Base-by-base conservation (phyloP, 2,329 filamentous ascomycete species). In the Cercospora citrullina region DNA sequence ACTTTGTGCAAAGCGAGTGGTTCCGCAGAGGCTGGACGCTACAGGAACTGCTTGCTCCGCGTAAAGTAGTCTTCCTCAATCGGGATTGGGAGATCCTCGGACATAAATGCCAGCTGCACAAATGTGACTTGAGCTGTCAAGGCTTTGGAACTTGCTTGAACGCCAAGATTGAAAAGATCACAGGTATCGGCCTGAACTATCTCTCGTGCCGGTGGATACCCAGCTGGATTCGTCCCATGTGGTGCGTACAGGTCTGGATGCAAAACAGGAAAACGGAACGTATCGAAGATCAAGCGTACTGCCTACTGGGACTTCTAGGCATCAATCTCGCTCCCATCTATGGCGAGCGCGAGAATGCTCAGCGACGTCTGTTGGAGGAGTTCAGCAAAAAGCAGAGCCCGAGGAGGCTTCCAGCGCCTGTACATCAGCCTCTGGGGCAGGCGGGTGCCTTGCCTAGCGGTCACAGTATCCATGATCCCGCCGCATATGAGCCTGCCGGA, bases 271-370 rank as follows among this genome's bases (percentile, higher is more conserved):
- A 9, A 51, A 64, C 33, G 51, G 72, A 55, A 14, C 55, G 30
- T 70, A 69, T 9, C 42, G 64, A 73, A 60, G 72, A 72, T 63
- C 66, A 65, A 36, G 60, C 60, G n/a, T 72, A 72, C 48, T 58
- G 60, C 36, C 63, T 72, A 16, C 62, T 68, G 18, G 69, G 72
- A 31, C 66, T 73, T 14, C 60, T 72, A 23, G 66, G 51, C 12
- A 65, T 72, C 3, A 51, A 53, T 3, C 45, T 64, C 14, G 60
- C 33, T n/a, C 60, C 67, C 5, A 42, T 64, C 16, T 73, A 72
- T 26, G 70, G 71, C 5, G 70, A 73, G 30, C 33, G 30, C 2
- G 30, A 60, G 58, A 60, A 36, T 12, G 30, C 58, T 8, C 23
- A 28, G 51, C 23, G 10, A 57, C 51, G 51, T n/a, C n/a, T 57